These are phyloP conservation scores for Chaetothyriales sp. DNA, from an alignment of 2,329 filamentous ascomycete genomes.

Conservation along the genomic window DNA sequence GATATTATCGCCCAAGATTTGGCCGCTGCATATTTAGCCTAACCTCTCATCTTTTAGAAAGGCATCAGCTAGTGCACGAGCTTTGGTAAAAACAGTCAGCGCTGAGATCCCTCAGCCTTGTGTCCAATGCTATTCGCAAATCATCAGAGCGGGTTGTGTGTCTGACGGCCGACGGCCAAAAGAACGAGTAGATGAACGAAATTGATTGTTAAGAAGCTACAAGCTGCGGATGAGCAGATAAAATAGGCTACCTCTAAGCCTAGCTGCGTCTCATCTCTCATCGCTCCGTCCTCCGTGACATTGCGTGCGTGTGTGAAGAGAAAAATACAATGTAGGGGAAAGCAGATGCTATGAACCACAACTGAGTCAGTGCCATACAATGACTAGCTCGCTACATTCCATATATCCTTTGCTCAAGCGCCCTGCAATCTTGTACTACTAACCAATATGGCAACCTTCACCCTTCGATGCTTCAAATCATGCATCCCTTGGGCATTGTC, in stretches of 20 bases:
- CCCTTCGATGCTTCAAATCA: constrained; percentile 31
- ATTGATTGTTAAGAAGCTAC: too few species aligned
- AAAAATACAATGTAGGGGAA: constrained; percentile 55
- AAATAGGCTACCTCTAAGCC: too few species aligned
- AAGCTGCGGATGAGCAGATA: too few species aligned
- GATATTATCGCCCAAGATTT: constrained; percentile 29
- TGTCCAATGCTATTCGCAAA: constrained; percentile 47
- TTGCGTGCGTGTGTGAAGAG: constrained; percentile 25
- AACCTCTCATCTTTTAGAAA: constrained; percentile 37
- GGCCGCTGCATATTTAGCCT: constrained; percentile 35
- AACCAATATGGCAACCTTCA: constrained; percentile 25
- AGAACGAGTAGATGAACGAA: too few species aligned
- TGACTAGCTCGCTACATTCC: constrained; percentile 53
- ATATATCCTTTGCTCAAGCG: constrained; percentile 26
- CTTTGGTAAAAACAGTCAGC: constrained; percentile 54
- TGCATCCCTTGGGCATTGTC: constrained; percentile 36
- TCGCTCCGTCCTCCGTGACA: too few species aligned
- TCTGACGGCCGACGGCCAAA: too few species aligned
- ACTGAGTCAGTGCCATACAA: constrained; percentile 53
- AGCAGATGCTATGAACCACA: constrained; percentile 50
- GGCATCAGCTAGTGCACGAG: constrained; percentile 53
- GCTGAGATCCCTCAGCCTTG: constrained; percentile 48
- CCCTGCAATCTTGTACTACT: too few species aligned
- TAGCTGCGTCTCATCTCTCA: too few species aligned
- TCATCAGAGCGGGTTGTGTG: constrained; percentile 48